These are phyloP conservation scores for Balansia obtecta DNA, from an alignment of 2,329 filamentous ascomycete species.

Conservation along the genomic window DNA sequence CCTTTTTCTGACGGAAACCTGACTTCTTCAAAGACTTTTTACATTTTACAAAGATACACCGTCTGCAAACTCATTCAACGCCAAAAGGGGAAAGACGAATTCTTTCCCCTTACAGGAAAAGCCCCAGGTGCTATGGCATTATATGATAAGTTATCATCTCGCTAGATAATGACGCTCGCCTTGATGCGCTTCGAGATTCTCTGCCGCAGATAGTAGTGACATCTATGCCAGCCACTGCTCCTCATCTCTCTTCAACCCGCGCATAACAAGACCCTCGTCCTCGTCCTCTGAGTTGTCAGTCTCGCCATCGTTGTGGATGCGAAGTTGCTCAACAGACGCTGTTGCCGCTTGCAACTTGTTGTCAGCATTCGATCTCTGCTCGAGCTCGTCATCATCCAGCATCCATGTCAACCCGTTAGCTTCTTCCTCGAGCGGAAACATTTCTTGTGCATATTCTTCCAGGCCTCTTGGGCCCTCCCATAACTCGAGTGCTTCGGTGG, in stretches of 20 bases:
- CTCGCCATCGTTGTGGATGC: conserved; percentile 28
- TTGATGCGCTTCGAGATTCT: neutral
- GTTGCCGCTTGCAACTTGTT: conserved; percentile 23
- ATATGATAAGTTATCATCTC: neutral
- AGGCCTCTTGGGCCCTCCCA: conserved; percentile 88
- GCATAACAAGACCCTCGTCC: conserved; percentile 47
- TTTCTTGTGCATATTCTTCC: conserved; percentile 89
- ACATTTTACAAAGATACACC: neutral
- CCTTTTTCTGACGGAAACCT: too few relatives aligned
- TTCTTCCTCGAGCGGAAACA: conserved; percentile 88
- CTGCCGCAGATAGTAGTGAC: neutral
- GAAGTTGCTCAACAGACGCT: conserved; percentile 25
- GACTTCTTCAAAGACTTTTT: neutral
- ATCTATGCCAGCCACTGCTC: conserved; percentile 45
- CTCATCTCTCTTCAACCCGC: conserved; percentile 42
- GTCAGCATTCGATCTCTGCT: conserved; percentile 16
- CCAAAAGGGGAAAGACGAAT: neutral
- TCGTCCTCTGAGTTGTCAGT: conserved; percentile 37
- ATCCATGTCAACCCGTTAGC: conserved; percentile 94
- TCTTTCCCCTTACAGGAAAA: neutral
- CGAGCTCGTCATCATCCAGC: conserved; percentile 42
- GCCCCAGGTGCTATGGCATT: neutral
- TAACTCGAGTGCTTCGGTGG: conserved; percentile 62
- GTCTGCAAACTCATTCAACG: neutral
- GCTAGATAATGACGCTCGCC: neutral